Evolutionary conservation across 495 filamentous ascomycete species (phyloP), one percentile per base, ranked within the genome.

Genomic region (Chlorociboria aeruginascens): DNA sequence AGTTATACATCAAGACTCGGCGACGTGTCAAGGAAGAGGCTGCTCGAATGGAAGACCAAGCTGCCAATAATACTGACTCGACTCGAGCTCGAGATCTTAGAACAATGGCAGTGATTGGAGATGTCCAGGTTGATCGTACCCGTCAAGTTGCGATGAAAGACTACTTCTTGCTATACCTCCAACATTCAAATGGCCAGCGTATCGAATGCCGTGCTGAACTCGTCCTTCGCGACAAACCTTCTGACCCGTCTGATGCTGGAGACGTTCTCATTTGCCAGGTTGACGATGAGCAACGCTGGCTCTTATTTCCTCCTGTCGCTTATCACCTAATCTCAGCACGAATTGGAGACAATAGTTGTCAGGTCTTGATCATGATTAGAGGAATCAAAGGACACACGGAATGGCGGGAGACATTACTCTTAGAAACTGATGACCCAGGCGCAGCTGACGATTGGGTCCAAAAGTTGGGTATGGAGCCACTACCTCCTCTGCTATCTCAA

Each of bases 251-350:
- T 55, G 76, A 78, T 50, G 67, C 68, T 34, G 86, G 89, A 2
- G 92, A 99, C 62, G 63, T 99, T 40, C 74, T 99, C 13, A 81
- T 99, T 46, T 90, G 88, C 51, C 89, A 97, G 60, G 76, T 94
- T 43, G 85, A 87, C 39, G 73, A 73, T 50, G 71, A 72, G 11
- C 73, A 80, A 20, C 72, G 79, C n/a, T 96, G 87, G 84, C 69
- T 99, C 25, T 75, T 99, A 0, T 94, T 97, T 61, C 85, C 90
- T 11, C 89, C 93, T 2, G 70, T 95, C 36, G 70, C 81, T 29
- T 67, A 72, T 28, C 64, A 69, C 36, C 74, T 69, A 47, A 71
- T 93, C 34, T 96, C 92, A 14, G 87, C 90, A 25, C 81, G 92
- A 9, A 76, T 68, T 46, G 88, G 89, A 14, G 85, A 90, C 39